Conservation (phyloP, 2,329 filamentous ascomycete species). For the Dothideomycetidae sp. region DNA sequence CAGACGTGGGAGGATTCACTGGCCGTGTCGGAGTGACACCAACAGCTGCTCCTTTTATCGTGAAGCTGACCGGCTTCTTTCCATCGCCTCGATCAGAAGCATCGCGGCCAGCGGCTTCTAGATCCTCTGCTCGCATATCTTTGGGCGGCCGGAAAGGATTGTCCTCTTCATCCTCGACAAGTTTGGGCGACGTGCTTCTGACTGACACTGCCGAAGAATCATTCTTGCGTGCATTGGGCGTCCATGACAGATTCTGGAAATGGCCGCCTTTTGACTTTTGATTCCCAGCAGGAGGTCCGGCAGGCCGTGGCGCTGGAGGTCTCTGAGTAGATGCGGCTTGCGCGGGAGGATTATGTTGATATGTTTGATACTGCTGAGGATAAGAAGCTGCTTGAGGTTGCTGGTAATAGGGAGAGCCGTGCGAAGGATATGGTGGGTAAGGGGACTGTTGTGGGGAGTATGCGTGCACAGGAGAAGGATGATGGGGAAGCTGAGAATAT, state of each 20-base stretch:
- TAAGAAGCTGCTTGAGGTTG: constrained; percentile 21
- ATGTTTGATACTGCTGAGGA: constrained; percentile 32
- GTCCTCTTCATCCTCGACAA: constrained; percentile 37
- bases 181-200: constrained; percentile 17
- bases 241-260: constrained; percentile 61
- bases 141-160: constrained; percentile 50
- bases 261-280: constrained; percentile 43
- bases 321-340: constrained; percentile 28
- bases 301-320: constrained; percentile 35
- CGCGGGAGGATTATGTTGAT: constrained; percentile 29
- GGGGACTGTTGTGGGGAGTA: constrained; percentile 44
- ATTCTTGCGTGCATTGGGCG: constrained; percentile 28
- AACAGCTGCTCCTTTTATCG: constrained; percentile 54
- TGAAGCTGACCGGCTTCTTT: constrained; percentile 58
- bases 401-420: constrained; percentile 24
- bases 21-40: constrained; percentile 1
- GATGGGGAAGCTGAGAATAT: constrained; percentile 30
- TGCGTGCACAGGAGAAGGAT: constrained; percentile 35
- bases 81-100: constrained; percentile 15
- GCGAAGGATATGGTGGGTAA: constrained; percentile 27
- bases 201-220: constrained; percentile 16
- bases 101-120: constrained; percentile 24
- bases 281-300: constrained; percentile 20
- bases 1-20: constrained; percentile 14
- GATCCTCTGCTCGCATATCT: constrained; percentile 51